phyloP scores from a whole-genome alignment of 257 asterid genomes.

The Fraxinus americana region DNA sequence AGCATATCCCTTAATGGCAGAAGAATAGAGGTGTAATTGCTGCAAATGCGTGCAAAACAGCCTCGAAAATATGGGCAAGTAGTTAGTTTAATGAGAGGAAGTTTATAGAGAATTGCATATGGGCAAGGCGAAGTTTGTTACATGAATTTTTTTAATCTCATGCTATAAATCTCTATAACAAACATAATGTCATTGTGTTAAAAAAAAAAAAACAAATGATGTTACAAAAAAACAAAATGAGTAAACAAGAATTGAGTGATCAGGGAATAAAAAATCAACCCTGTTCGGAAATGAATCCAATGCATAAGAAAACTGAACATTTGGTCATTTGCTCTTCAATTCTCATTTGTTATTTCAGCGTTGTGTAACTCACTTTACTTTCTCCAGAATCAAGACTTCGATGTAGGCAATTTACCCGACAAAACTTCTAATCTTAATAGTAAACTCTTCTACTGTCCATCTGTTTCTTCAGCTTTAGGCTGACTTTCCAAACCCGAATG shows the following conservation, averaged over 20 bases:
- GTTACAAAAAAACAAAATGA: background rate
- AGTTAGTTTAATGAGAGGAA: too few relatives aligned
- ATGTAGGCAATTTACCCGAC: background rate
- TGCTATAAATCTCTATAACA: too few relatives aligned
- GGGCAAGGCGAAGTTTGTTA: too few relatives aligned
- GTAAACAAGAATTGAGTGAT: background rate
- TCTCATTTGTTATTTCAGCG: background rate
- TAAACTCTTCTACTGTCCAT: background rate
- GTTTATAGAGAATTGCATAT: too few relatives aligned
- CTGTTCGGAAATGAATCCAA: background rate
- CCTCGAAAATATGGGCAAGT: too few relatives aligned
- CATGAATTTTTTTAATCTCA: too few relatives aligned
- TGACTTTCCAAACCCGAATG: background rate
- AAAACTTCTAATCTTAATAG: background rate
- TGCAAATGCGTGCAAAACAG: too few relatives aligned
- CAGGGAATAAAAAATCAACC: background rate
- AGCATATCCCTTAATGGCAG: too few relatives aligned
- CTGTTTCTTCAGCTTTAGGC: background rate
- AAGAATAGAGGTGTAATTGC: too few relatives aligned
- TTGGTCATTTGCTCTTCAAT: background rate
- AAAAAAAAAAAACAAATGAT: background rate
- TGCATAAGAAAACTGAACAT: background rate
- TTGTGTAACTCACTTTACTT: too few relatives aligned
- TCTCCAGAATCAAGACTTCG: background rate
- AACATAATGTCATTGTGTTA: too few relatives aligned